These are phyloP conservation scores for Pseudonectria buxi DNA, from an alignment of 2,329 filamentous ascomycete species.

Conservation along the genomic window DNA sequence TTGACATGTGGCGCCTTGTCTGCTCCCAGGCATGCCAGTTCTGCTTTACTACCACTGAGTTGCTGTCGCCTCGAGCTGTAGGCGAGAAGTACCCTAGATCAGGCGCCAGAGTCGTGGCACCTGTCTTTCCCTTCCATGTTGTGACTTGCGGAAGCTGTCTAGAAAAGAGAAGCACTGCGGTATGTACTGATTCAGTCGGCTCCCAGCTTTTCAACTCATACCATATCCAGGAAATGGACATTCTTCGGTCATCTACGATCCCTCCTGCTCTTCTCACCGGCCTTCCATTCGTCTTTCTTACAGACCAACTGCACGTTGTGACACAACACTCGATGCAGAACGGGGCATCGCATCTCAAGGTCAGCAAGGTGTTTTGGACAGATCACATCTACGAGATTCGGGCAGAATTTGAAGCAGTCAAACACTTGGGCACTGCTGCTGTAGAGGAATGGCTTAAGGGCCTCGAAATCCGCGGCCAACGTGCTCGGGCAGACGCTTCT, in stretches of 20 bases:
- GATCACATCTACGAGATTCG: conserved; percentile 56
- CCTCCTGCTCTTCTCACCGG: conserved; percentile 58
- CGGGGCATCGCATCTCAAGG: conserved; percentile 38
- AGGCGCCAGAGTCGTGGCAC: conserved; percentile 51
- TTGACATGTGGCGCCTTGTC: conserved; percentile 70
- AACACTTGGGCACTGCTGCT: conserved; percentile 58
- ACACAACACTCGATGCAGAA: conserved; percentile 48
- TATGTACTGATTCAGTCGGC: conserved; percentile 32
- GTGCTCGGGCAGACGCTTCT: conserved; percentile 52
- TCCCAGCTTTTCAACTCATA: conserved; percentile 19
- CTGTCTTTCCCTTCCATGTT: conserved; percentile 66
- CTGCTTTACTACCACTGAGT: conserved; percentile 43
- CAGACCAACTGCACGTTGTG: conserved; percentile 53
- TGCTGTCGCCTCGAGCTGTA: conserved; percentile 14
- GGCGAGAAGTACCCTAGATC: conserved; percentile 55
- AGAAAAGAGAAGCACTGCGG: conserved; percentile 54
- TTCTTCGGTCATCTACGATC: conserved; percentile 55
- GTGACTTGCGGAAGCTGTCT: conserved; percentile 63
- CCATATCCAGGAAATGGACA: conserved; percentile 57
- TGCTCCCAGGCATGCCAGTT: conserved; percentile 60
- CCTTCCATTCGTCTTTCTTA: conserved; percentile 63
- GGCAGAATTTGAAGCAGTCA: conserved; percentile 55
- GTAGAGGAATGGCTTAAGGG: conserved; percentile 77
- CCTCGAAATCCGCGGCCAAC: conserved; percentile 55
- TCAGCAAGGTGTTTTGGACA: conserved; percentile 61